Percentiles rank a stretch among this genome's conserved stretches.
phyloP scores from a whole-genome alignment of 169 alveolate genomes.

The Plasmodium vinckei region DNA sequence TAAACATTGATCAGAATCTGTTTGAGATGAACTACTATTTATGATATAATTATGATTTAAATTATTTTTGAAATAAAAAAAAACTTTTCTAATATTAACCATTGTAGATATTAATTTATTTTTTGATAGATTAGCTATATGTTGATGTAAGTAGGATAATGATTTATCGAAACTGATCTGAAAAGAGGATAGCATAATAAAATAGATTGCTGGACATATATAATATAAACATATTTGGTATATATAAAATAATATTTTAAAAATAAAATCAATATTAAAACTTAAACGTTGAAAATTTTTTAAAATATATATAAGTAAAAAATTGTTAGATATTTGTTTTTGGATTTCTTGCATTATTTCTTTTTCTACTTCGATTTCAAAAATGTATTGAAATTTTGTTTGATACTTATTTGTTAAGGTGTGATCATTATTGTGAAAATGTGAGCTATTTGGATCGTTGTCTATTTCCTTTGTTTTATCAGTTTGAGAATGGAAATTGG shows the following conservation, averaged over 20 bases:
- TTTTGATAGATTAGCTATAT: no score
- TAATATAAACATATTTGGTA: slow-evolving; percentile 39
- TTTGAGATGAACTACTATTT: no score
- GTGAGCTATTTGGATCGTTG: background rate
- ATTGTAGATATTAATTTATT: no score
- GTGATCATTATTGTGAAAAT: background rate
- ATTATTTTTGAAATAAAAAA: no score
- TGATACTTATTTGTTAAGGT: background rate
- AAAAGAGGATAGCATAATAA: slow-evolving; percentile 16
- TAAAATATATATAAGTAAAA: slow-evolving; percentile 12
- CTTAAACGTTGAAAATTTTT: slow-evolving; percentile 12
- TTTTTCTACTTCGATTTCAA: slow-evolving; percentile 70
- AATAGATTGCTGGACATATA: slow-evolving; percentile 41
- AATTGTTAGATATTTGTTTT: slow-evolving; percentile 11
- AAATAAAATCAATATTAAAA: slow-evolving; percentile 31
- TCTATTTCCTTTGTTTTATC: background rate
- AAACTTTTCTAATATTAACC: no score
- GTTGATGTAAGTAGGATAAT: no score
- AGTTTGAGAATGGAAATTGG: background rate
- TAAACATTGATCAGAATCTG: no score
- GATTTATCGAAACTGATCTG: background rate
- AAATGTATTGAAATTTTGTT: slow-evolving; percentile 26
- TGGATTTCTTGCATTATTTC: slow-evolving; percentile 24
- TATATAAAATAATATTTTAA: slow-evolving; percentile 41
- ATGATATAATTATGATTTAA: no score